These are phyloP conservation scores for Fusarium pseudocircinatum DNA, from an alignment of 2,329 filamentous ascomycete genomes.

Conservation along the genomic window DNA sequence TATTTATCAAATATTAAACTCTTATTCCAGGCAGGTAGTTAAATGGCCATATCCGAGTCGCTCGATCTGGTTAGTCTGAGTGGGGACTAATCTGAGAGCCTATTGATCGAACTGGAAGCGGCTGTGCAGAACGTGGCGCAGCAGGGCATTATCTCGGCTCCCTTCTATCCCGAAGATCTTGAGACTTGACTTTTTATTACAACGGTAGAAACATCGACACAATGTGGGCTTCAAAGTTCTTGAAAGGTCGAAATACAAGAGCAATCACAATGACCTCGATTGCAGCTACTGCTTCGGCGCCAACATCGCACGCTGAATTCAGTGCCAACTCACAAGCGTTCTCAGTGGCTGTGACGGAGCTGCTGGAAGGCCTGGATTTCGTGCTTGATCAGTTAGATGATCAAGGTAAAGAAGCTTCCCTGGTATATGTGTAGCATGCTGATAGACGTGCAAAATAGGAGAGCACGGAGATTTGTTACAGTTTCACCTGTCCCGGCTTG, in stretches of 20 bases:
- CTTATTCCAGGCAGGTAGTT: too few relatives aligned
- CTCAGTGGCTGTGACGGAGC: conserved; percentile 32
- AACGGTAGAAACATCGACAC: accelerated
- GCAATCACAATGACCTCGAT: neutral
- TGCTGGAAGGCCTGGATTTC: conserved; percentile 35
- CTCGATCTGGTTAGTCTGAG: too few relatives aligned
- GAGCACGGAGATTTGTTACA: conserved; percentile 36
- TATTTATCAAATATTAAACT: too few relatives aligned
- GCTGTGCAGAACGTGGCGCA: conserved; percentile 3
- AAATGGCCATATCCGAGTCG: too few relatives aligned
- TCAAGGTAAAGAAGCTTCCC: conserved; percentile 6
- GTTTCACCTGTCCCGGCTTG: conserved; percentile 32
- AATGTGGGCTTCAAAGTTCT: conserved; percentile 3
- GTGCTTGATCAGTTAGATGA: conserved; percentile 34
- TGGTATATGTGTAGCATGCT: accelerated
- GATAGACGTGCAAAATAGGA: neutral
- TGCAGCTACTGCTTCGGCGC: neutral
- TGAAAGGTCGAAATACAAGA: neutral
- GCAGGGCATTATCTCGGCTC: neutral
- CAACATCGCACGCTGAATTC: conserved; percentile 3
- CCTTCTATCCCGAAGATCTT: neutral
- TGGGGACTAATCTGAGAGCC: too few relatives aligned
- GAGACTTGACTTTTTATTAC: neutral
- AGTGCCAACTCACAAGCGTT: conserved; percentile 38
- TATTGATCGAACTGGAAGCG: neutral